Conservation (phyloP, 1,139 yeast species). For the Pichia cactophila region DNA sequence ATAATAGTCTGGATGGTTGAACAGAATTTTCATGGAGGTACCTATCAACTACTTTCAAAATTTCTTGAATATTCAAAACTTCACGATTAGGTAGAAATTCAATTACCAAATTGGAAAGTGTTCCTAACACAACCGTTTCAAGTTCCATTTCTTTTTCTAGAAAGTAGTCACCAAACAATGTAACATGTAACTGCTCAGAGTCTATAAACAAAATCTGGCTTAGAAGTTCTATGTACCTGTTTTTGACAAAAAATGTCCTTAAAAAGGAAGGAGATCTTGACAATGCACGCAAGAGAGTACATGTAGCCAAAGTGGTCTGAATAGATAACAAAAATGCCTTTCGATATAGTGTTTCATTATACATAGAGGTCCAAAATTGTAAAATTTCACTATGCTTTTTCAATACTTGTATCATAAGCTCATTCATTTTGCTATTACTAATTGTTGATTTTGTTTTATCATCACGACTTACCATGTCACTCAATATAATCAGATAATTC, state of each 20-base stretch:
- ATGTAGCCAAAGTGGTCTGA: constrained; percentile 31
- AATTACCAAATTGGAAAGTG: constrained; percentile 66
- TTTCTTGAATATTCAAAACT: constrained; percentile 28
- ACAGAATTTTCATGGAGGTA: constrained; percentile 16
- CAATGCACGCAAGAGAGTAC: constrained; percentile 59
- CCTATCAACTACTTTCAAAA: constrained; percentile 42
- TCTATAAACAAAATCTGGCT: constrained; percentile 34
- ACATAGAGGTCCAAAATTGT: neutral
- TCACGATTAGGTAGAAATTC: constrained; percentile 47
- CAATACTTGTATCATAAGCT: neutral
- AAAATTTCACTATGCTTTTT: constrained; percentile 1
- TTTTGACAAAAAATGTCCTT: constrained; percentile 59
- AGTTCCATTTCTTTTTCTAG: constrained; percentile 36
- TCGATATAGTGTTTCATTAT: constrained; percentile 6
- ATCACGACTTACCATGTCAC: constrained; percentile 2
- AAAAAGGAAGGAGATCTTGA: constrained; percentile 67
- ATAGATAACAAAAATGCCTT: constrained; percentile 30
- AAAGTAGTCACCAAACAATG: constrained; percentile 7
- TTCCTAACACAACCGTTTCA: constrained; percentile 56
- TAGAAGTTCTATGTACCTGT: constrained; percentile 44
- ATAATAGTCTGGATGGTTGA: neutral
- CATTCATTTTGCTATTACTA: neutral
- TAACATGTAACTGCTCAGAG: constrained; percentile 23
- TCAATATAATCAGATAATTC: constrained; percentile 5
- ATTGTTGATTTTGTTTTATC: constrained; percentile 7